phyloP scores from a whole-genome alignment of 2,329 filamentous ascomycete species.

The Myotisia sp. region DNA sequence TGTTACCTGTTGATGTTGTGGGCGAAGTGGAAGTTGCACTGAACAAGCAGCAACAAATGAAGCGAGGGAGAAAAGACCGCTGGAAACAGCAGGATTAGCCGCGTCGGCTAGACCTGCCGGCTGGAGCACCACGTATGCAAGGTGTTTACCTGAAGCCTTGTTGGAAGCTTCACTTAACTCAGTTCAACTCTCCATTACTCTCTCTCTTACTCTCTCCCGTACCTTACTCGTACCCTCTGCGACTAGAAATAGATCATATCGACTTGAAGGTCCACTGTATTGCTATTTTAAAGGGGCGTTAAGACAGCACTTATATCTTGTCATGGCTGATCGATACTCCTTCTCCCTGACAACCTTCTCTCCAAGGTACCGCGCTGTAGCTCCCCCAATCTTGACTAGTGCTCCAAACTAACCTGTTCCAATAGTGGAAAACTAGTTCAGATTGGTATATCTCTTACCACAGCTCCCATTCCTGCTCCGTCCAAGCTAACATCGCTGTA shows the following conservation, averaged over 20 bases:
- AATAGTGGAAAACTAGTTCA: conserved; percentile 93
- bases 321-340: conserved; percentile 95
- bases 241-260: too few species aligned
- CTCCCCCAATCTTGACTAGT: conserved; percentile 8
- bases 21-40: conserved; percentile 1
- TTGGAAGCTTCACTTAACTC: conserved; percentile 7
- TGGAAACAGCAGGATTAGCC: conserved; percentile 9
- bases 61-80: conserved; percentile 1
- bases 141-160: conserved; percentile 21
- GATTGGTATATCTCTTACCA: conserved; percentile 64
- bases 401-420: conserved; percentile 32
- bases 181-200: too few species aligned
- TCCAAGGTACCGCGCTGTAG: conserved; percentile 59
- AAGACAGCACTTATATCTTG: not conserved
- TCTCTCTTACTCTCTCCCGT: too few species aligned
- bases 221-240: too few species aligned
- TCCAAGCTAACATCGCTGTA: conserved; percentile 27
- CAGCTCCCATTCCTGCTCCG: too few species aligned
- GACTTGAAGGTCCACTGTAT: too few species aligned
- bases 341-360: conserved; percentile 99
- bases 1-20: too few species aligned
- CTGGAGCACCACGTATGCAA: conserved; percentile 20
- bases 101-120: conserved; percentile 15
- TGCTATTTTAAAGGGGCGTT: too few species aligned
- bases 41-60: conserved; percentile 6